Evolutionary conservation across 495 filamentous ascomycete genomes (phyloP), one percentile per base, ranked within the genome.

Genomic region (Hypoxylon lenormandii): DNA sequence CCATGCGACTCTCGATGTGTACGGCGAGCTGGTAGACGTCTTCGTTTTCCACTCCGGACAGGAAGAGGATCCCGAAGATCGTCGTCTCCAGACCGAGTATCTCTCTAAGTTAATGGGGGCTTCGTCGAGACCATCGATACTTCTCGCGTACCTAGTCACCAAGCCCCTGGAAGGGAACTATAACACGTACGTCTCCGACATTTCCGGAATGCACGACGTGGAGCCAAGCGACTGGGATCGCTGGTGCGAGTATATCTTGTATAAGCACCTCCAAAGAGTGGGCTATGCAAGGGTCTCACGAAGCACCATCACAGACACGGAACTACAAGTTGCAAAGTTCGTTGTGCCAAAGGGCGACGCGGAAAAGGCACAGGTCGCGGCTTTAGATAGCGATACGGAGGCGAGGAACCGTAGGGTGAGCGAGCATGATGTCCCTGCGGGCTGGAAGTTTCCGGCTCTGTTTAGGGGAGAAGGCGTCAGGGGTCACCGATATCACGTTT

Each of bases 161-260:
- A 91, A 89, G 76, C 96, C 96, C 0, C 84, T 89, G 36, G 81
- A 97, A 80, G 96, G 96, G 19, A 98, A 98, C 75, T 99, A 99
- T 82, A 96, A 98, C 77, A 97, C 88, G 0, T 98, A 97, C 73
- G 96, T 99, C 23, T 90, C 92, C 46, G 87, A 94, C 19, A 74
- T 81, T 47, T 94, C 90, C 60, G 90, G 92, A 18, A 99, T 99
- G 96, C 88, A 90, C 69, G 96, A 99, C 73, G 95, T 99, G 53
- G 96, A 99, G 70, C 86, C 88, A 7, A 90, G 83, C 12, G 96
- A 99, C 74, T 97, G 92, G 93, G 95, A 98, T 79, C 82, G 96
- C 59, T 99, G 96, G 96, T 99, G 96, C 80, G 95, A 99, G 82
- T 99, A 99, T 74, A 95, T 99, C 66, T 82, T 99, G 52, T 99